phyloP scores from a whole-genome alignment of 1,284 basidiomycete genomes.

The Cryptococcus amylolentus region DNA sequence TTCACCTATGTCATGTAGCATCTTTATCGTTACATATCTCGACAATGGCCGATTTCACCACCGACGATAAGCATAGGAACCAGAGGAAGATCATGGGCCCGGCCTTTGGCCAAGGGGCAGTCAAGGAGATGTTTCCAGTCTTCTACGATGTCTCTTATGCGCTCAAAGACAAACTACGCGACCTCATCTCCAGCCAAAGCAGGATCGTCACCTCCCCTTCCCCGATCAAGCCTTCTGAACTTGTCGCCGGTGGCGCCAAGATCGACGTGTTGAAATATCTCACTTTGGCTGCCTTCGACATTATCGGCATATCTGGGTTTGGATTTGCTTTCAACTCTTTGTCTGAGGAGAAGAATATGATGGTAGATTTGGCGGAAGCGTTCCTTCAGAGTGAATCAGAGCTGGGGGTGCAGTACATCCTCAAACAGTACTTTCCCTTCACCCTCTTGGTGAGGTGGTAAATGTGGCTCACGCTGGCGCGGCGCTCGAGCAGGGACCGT shows the following conservation, averaged over 20 bases:
- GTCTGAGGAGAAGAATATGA: conserved; percentile 1
- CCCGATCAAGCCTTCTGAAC: conserved; percentile 18
- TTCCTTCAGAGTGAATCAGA: no score
- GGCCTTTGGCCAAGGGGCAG: conserved; percentile 41
- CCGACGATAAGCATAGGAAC: conserved; percentile 54
- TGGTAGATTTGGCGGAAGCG: no score
- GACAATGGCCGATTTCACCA: no score
- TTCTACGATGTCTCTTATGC: conserved; percentile 62
- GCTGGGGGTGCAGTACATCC: no score
- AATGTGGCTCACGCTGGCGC: no score
- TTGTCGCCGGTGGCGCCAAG: conserved; percentile 20
- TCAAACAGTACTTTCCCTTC: no score
- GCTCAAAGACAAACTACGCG: conserved; percentile 48
- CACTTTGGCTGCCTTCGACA: conserved; percentile 63
- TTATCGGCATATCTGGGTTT: conserved; percentile 70
- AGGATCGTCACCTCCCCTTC: conserved; percentile 16
- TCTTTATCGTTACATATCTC: no score
- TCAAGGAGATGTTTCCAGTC: conserved; percentile 50
- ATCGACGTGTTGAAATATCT: conserved; percentile 66
- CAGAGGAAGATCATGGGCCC: conserved; percentile 52
- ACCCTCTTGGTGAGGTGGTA: no score
- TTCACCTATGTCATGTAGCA: no score
- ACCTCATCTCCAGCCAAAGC: conserved; percentile 15
- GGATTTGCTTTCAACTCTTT: conserved; percentile 59
- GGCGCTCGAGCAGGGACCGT: no score